These are phyloP conservation scores for Pyricularia pennisetigena DNA, from an alignment of 2,329 filamentous ascomycete species.

Conservation along the genomic window DNA sequence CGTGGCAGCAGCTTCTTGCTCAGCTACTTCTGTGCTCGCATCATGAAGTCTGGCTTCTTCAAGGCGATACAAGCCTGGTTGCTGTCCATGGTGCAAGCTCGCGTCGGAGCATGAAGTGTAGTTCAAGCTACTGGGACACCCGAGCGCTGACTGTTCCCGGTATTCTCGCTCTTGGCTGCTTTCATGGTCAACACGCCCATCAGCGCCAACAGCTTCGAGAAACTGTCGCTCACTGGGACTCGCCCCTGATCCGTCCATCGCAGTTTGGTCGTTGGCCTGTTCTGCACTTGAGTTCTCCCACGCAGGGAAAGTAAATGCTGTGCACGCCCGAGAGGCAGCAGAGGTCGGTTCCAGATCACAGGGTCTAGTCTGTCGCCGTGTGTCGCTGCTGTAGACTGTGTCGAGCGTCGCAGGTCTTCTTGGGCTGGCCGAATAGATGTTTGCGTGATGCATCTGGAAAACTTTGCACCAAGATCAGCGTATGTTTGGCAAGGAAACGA, in stretches of 20 bases:
- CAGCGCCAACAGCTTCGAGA: background rate
- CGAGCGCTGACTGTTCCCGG: background rate
- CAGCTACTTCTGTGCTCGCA: background rate
- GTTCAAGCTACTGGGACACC: background rate
- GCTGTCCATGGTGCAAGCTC: background rate
- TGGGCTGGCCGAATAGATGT: background rate
- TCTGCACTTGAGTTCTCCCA: background rate
- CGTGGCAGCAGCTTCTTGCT: background rate
- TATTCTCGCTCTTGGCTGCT: background rate
- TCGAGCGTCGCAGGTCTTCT: background rate
- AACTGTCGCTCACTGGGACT: background rate
- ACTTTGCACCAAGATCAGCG: background rate
- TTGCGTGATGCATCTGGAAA: background rate
- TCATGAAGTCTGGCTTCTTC: background rate
- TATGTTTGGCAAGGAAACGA: background rate
- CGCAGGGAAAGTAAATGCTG: background rate
- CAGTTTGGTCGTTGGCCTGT: background rate
- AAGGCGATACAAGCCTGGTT: background rate
- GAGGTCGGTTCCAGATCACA: background rate
- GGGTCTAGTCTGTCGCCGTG: background rate
- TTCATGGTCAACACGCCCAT: background rate
- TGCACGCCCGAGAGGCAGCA: background rate
- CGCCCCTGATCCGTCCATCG: background rate
- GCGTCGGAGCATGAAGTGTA: background rate
- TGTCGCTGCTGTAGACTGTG: background rate